These are phyloP conservation scores for Tricholoma furcatifolium DNA, from an alignment of 768 basidiomycete genomes.

Conservation along the genomic window DNA sequence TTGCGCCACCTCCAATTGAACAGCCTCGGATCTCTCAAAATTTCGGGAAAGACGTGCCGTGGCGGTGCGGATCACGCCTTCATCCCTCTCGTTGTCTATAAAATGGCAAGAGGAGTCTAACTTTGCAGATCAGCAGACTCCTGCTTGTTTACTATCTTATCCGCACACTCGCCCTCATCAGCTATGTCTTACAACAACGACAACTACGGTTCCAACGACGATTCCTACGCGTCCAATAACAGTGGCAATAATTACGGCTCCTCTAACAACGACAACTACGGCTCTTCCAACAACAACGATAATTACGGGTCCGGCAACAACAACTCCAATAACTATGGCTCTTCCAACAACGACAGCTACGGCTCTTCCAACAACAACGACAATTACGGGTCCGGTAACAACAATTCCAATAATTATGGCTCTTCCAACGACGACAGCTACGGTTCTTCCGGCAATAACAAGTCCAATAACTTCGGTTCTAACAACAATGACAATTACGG, in stretches of 20 bases:
- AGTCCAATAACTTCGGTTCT: slow-evolving; percentile 18
- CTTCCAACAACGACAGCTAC: slow-evolving; percentile 20
- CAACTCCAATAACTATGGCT: slow-evolving; percentile 9
- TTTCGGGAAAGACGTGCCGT: no score
- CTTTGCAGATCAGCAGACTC: no score
- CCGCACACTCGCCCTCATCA: neutral
- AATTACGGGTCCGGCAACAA: slow-evolving; percentile 15
- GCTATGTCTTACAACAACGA: slow-evolving; percentile 11
- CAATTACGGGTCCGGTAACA: slow-evolving; percentile 7
- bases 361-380: slow-evolving; percentile 25
- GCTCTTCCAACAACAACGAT: slow-evolving; percentile 19
- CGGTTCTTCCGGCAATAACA: slow-evolving; percentile 24
- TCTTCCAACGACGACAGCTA: slow-evolving; percentile 14
- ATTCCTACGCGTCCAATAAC: slow-evolving; percentile 22
- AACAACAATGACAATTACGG: slow-evolving; percentile 7
- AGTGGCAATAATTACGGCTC: slow-evolving; percentile 16
- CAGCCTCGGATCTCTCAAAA: no score
- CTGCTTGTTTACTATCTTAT: neutral
- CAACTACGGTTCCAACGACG: slow-evolving; percentile 7
- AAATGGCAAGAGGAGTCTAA: no score
- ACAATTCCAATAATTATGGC: slow-evolving; percentile 2
- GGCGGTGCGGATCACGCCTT: no score
- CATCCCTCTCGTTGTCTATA: no score
- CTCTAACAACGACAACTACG: slow-evolving; percentile 22
- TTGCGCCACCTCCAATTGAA: no score